Evolutionary conservation across 1,139 yeast species (phyloP).

Genomic region (Entelexis paramagnoliae): DNA sequence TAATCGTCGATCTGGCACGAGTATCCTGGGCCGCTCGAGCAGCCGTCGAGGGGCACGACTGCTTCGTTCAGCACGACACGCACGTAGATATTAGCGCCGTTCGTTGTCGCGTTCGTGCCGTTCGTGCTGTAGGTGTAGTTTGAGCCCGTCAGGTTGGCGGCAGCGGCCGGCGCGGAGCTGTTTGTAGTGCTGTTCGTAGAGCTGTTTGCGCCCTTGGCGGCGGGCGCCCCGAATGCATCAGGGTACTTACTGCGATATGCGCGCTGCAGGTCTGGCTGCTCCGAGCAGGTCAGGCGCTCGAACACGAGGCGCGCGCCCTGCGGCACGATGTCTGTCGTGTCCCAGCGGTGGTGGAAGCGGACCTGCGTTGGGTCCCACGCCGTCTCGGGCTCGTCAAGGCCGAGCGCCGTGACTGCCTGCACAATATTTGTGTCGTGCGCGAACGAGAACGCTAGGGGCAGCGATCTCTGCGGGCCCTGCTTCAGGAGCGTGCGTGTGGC

Average conservation of each 20-base stretch:
- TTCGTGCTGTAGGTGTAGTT: background rate
- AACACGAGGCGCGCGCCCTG: slow-evolving; percentile 48
- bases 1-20: slow-evolving; percentile 43
- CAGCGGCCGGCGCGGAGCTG: slow-evolving; percentile 5
- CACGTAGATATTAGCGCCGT: slow-evolving; percentile 34
- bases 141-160: slow-evolving; percentile 6
- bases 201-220: background rate
- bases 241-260: slow-evolving; percentile 15
- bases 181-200: background rate
- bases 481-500: slow-evolving; percentile 40
- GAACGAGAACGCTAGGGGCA: slow-evolving; percentile 39
- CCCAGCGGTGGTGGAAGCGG: slow-evolving; percentile 39
- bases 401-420: slow-evolving; percentile 43
- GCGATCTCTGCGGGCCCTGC: slow-evolving; percentile 34
- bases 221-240: slow-evolving; percentile 20
- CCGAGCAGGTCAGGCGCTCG: slow-evolving; percentile 36
- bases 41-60: slow-evolving; percentile 45
- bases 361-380: slow-evolving; percentile 31
- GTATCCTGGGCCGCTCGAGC: slow-evolving; percentile 53
- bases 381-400: slow-evolving; percentile 31
- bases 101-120: background rate
- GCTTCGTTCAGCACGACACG: slow-evolving; percentile 51
- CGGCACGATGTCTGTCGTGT: slow-evolving; percentile 42
- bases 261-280: background rate
- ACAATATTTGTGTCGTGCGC: slow-evolving; percentile 53